Evolutionary conservation across 2,329 filamentous ascomycete species (phyloP).

Genomic region (Periglandula ipomoeae): DNA sequence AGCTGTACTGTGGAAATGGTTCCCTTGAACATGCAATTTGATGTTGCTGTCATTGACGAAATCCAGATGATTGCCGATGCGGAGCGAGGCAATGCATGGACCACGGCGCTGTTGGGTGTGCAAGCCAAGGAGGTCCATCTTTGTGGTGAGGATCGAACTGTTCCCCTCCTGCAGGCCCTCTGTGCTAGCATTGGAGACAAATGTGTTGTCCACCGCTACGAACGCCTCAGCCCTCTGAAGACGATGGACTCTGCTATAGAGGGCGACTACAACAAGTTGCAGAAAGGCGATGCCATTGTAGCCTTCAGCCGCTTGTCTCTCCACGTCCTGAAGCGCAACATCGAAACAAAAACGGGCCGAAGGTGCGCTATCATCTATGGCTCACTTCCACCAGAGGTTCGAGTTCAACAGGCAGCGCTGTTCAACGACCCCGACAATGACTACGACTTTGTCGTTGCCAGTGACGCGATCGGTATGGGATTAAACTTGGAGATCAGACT

Average conservation of each 20-base stretch:
- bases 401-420: constrained; percentile 79
- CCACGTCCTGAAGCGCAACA: constrained; percentile 67
- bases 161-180: constrained; percentile 68
- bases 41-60: constrained; percentile 95
- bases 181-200: constrained; percentile 75
- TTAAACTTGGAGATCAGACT: constrained; percentile 88
- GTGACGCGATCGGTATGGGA: constrained; percentile 95
- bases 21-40: constrained; percentile 47
- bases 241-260: constrained; percentile 54
- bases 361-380: constrained; percentile 93
- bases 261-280: constrained; percentile 54
- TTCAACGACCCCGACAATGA: constrained; percentile 96
- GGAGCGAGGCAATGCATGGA: constrained; percentile 90
- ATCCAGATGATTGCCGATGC: constrained; percentile 89
- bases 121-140: constrained; percentile 85
- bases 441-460: constrained; percentile 89
- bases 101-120: constrained; percentile 77
- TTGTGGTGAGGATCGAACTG: constrained; percentile 79
- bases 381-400: constrained; percentile 80
- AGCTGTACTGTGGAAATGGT: constrained; percentile 94
- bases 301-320: constrained; percentile 76
- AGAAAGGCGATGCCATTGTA: constrained; percentile 87
- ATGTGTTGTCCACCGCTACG: constrained; percentile 70
- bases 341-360: constrained; percentile 66
- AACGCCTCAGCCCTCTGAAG: constrained; percentile 71